Percentiles rank a stretch among this genome's conserved stretches.
These are phyloP conservation scores for Salvia sclarea DNA, from an alignment of 305 asterid species.

Conservation along the genomic window DNA sequence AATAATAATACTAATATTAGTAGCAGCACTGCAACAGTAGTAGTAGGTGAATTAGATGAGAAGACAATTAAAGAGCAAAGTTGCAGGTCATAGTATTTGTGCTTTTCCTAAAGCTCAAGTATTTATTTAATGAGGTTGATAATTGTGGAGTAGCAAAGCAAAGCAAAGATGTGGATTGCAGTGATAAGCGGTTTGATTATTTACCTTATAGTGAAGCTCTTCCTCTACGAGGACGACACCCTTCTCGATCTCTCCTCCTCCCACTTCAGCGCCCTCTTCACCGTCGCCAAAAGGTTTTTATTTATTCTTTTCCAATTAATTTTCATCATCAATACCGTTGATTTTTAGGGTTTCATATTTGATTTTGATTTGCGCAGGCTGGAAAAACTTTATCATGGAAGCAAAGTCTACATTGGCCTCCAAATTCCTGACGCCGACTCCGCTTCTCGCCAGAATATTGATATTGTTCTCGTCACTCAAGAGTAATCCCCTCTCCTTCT, in stretches of 20 bases:
- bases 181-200: constrained; percentile 56
- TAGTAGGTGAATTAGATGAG: not conserved
- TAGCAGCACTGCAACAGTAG: not conserved
- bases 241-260: constrained; percentile 57
- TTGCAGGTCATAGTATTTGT: not conserved
- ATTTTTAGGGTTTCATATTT: not conserved
- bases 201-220: constrained; percentile 45
- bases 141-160: not conserved
- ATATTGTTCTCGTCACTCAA: constrained; percentile 68
- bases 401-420: constrained; percentile 69
- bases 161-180: constrained; percentile 59
- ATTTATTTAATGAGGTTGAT: not conserved
- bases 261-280: constrained; percentile 57
- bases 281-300: constrained; percentile 70
- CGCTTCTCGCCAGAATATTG: constrained; percentile 75
- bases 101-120: not conserved
- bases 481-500: constrained; percentile 31
- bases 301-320: not conserved
- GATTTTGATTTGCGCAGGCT: constrained; percentile 39
- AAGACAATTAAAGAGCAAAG: not conserved
- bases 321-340: not conserved
- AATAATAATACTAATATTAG: not conserved
- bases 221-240: constrained; percentile 56
- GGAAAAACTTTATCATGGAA: constrained; percentile 65
- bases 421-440: constrained; percentile 86